Conservation (phyloP, 164 flowering plant genomes). For the Magnolia officinalis region DNA sequence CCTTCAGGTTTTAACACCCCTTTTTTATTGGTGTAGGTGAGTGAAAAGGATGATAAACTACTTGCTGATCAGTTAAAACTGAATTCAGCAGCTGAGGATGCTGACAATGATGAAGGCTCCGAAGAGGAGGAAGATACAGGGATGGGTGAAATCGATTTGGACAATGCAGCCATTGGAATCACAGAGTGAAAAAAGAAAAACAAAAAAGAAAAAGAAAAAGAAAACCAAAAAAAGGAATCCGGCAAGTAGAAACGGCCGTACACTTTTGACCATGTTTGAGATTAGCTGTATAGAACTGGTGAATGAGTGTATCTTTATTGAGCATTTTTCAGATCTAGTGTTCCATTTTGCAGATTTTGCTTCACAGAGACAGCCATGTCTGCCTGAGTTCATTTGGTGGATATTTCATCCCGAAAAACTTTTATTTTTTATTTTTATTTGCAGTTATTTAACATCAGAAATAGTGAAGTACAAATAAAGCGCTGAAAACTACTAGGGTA, state of each 20-base stretch:
- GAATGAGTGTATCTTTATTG: not conserved
- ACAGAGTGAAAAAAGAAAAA: slow-evolving; percentile 22
- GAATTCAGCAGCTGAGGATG: slow-evolving; percentile 57
- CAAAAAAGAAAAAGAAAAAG: not conserved
- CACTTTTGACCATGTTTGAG: slow-evolving; percentile 8
- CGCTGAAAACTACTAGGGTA: not conserved
- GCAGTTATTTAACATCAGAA: too few relatives aligned
- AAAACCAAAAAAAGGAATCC: not conserved
- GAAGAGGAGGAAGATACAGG: slow-evolving; percentile 96
- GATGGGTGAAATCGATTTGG: slow-evolving; percentile 80
- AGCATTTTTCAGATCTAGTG: not conserved
- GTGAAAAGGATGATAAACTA: slow-evolving; percentile 85
- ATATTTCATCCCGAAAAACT: slow-evolving; percentile 1
- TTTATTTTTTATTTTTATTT: not conserved
- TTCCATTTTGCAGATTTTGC: slow-evolving; percentile 9
- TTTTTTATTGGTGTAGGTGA: slow-evolving; percentile 53
- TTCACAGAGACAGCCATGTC: not conserved
- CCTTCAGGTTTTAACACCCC: not conserved
- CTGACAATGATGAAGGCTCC: slow-evolving; percentile 73
- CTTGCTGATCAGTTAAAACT: slow-evolving; percentile 76
- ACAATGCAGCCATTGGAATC: slow-evolving; percentile 37
- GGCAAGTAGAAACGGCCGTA: not conserved
- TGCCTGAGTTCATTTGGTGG: slow-evolving; percentile 6
- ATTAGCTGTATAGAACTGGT: slow-evolving; percentile 11
- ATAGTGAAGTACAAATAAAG: too few relatives aligned